These are phyloP conservation scores for Symbiodinium natans DNA, from an alignment of 73 alveolate genomes.

Conservation along the genomic window DNA sequence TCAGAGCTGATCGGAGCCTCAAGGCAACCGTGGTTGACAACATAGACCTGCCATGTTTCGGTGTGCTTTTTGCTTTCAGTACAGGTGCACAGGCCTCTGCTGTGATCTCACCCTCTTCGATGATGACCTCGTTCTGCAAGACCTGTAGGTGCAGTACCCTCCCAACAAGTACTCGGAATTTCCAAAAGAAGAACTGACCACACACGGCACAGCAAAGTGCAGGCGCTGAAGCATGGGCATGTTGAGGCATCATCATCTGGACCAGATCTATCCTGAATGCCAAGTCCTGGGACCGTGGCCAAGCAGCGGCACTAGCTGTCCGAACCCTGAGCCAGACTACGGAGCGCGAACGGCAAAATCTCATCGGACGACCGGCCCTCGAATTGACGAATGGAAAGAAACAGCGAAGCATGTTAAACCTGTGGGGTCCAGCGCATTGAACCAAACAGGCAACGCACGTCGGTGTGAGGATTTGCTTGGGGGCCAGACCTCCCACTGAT, in stretches of 20 bases:
- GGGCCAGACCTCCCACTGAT: no score
- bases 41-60: conserved; percentile 46
- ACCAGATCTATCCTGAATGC: conserved; percentile 77
- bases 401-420: no score
- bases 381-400: neutral
- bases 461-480: no score
- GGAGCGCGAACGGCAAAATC: neutral
- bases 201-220: neutral
- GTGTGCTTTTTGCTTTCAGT: neutral
- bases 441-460: no score
- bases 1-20: conserved; percentile 60
- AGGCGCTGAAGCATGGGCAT: neutral
- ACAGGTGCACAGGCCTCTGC: conserved; percentile 40
- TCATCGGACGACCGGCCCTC: neutral
- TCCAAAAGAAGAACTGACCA: neutral
- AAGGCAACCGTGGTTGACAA: conserved; percentile 84
- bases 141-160: neutral
- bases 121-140: conserved; percentile 67
- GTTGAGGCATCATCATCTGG: conserved; percentile 83
- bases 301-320: neutral
- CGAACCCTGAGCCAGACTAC: neutral
- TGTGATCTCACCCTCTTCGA: conserved; percentile 78
- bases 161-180: neutral
- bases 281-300: conserved; percentile 20
- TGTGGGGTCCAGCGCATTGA: no score